Conservation (phyloP, 139 green algal genomes). For the Volvox africanus region DNA sequence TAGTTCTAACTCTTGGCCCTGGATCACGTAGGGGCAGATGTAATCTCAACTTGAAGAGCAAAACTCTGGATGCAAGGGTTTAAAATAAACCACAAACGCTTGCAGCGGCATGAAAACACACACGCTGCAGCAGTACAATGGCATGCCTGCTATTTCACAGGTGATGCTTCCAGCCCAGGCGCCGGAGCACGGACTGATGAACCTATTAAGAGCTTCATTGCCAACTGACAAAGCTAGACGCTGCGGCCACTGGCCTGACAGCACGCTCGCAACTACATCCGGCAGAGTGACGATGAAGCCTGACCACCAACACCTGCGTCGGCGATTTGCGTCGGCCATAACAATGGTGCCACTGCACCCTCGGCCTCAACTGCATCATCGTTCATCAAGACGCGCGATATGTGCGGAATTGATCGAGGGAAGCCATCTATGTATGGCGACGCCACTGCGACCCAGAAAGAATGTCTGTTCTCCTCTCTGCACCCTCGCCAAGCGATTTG, state of each 20-base stretch:
- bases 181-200: neutral
- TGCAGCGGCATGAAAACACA: no score
- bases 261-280: no score
- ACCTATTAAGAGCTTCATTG: neutral
- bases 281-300: neutral
- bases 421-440: constrained; percentile 32
- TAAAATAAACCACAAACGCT: no score
- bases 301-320: neutral
- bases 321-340: neutral
- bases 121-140: no score
- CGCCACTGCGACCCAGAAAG: constrained; percentile 21
- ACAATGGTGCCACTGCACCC: neutral
- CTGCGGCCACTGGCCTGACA: neutral
- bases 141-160: neutral
- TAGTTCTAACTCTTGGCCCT: no score
- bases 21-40: no score
- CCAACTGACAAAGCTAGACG: neutral
- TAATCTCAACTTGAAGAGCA: no score
- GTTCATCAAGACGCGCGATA: neutral
- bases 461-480: constrained; percentile 18
- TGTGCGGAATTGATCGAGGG: neutral
- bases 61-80: no score
- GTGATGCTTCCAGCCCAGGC: neutral
- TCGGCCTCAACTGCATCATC: neutral
- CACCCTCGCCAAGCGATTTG: neutral